Base-by-base conservation (phyloP, 129 eudicot genomes). In the Flaveria bidentis region DNA sequence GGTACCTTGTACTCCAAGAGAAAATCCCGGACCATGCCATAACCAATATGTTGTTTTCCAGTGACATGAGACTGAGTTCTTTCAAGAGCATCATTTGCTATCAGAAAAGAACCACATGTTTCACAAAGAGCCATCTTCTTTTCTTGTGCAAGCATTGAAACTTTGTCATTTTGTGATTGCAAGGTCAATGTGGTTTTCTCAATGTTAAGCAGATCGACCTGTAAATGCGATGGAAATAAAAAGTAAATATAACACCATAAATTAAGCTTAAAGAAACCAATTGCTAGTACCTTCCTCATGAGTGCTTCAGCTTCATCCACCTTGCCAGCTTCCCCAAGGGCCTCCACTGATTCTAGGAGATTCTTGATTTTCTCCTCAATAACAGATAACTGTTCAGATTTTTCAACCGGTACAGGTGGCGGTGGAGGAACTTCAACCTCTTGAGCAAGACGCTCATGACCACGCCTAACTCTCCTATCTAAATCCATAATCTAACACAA, bases 281-380 rank as follows among this genome's bases (percentile, higher is more conserved):
- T 65, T 76, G 74, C 14, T 57, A 39, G 11, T 71, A 93, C 99
- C 97, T 94, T 94, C 80, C 97, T 87, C 97, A 94, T 94, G 22
- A 94, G 99, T 61, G 99, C 99, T 78, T 89, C 99, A 10, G 99
- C 99, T 87, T 94, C 99, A 86, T 94, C 99, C 57, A 94, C 97
- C 76, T 91, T 94, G 72, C 99, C 99, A 57, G 89, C 96, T 89
- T 94, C 99, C 72, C 99, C 99, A 78, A 94, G 96, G 13, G 96
- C 85, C 87, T 94, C 99, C 61, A 89, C 99, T 60, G 93, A 96
- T 72, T 94, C 99, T 67, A 94, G 84, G 46, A 94, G 88, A 76
- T 87, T 94, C 88, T 91, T 94, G 56, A 94, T 94, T 74, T 94
- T 94, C 77, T 94, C 97, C 78, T 91, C 97, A 75, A 94, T 80